A percentile compares a stretch with the other conserved stretches of the same genome.
Evolutionary conservation across 306 rosid genomes (phyloP).

Genomic region (Cucumis hystrix): DNA sequence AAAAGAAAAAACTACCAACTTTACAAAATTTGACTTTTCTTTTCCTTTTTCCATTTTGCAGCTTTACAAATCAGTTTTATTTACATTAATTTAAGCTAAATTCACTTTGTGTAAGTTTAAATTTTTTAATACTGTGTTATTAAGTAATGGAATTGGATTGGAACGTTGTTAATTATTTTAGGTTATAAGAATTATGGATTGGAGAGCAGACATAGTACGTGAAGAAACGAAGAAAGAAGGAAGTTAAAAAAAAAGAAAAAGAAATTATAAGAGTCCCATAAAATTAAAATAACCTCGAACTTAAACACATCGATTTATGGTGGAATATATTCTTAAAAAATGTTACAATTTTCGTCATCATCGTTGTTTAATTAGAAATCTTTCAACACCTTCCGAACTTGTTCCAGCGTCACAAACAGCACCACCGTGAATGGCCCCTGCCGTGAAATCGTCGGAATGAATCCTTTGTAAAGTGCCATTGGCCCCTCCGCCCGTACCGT

Average conservation of each 20-base stretch:
- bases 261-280: not conserved
- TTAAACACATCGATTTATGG: not conserved
- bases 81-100: too few species aligned
- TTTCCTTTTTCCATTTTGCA: too few species aligned
- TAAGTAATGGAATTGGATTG: not conserved
- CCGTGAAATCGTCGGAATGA: constrained; percentile 67
- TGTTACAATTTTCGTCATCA: not conserved
- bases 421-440: constrained; percentile 88
- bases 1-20: too few species aligned
- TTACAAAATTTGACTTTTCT: too few species aligned
- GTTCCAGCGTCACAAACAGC: constrained; percentile 76
- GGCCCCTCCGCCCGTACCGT: constrained; percentile 69
- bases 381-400: constrained; percentile 48
- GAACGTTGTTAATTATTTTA: not conserved
- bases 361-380: not conserved
- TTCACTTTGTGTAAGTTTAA: too few species aligned
- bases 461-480: constrained; percentile 75
- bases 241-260: not conserved
- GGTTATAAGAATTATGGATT: not conserved
- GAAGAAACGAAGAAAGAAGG: not conserved
- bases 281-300: not conserved
- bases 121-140: too few species aligned
- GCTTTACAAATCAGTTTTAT: too few species aligned
- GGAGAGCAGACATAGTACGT: not conserved
- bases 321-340: not conserved